Conservation (phyloP, 1,284 basidiomycete genomes). For the Athelia psychrophila region DNA sequence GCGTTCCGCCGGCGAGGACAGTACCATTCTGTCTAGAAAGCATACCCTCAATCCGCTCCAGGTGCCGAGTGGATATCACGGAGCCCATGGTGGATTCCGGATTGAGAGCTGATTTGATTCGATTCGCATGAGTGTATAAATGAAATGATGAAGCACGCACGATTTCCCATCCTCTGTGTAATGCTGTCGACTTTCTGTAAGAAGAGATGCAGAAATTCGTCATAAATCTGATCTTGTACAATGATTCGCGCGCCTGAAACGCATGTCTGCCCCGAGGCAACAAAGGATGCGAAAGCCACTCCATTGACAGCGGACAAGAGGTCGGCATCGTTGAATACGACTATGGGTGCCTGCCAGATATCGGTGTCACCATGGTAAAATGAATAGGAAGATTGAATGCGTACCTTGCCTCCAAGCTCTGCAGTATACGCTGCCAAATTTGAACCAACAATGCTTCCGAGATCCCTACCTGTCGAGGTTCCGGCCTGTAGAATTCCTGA, state of each 20-base stretch:
- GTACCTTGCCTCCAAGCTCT: constrained; percentile 78
- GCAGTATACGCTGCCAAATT: constrained; percentile 77
- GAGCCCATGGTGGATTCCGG: constrained; percentile 72
- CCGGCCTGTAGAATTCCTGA: constrained; percentile 58
- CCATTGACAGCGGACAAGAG: constrained; percentile 71
- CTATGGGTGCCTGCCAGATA: constrained; percentile 23
- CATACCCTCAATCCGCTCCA: constrained; percentile 60
- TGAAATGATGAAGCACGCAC: constrained; percentile 38
- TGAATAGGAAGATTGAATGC: constrained; percentile 5
- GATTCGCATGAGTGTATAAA: not conserved
- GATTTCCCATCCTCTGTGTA: constrained; percentile 68
- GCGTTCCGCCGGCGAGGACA: constrained; percentile 63
- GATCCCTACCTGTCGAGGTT: constrained; percentile 65
- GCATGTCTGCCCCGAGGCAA: constrained; percentile 85
- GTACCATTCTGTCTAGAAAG: constrained; percentile 44
- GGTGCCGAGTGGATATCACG: constrained; percentile 64
- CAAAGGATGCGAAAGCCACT: constrained; percentile 76
- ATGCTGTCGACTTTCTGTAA: constrained; percentile 63
- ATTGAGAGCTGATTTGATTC: constrained; percentile 52
- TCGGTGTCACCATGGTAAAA: not conserved
- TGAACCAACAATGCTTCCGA: constrained; percentile 68
- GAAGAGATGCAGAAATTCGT: constrained; percentile 61
- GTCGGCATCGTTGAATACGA: constrained; percentile 77
- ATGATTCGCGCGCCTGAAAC: constrained; percentile 77
- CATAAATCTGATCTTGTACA: constrained; percentile 65